Evolutionary conservation across 805 yeast genomes (phyloP).

Genomic region (Spathaspora gorwiae): DNA sequence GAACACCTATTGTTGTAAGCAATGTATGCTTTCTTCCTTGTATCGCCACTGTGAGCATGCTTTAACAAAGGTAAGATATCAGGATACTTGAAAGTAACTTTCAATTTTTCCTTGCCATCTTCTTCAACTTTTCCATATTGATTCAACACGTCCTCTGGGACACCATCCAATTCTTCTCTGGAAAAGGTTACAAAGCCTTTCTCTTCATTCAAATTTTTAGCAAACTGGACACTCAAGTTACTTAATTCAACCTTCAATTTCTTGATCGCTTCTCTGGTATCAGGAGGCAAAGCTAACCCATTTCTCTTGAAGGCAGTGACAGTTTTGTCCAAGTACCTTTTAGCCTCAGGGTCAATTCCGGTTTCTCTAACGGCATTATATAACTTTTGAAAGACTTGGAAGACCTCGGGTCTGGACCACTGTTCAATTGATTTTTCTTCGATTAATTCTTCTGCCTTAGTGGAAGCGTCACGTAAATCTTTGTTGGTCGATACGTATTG

Average conservation of each 20-base stretch:
- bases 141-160: conserved; percentile 58
- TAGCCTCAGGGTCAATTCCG: conserved; percentile 48
- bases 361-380: conserved; percentile 30
- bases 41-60: conserved; percentile 57
- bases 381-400: conserved; percentile 51
- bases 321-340: conserved; percentile 52
- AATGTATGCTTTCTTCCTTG: conserved; percentile 61
- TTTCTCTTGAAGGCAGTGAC: conserved; percentile 57
- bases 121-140: conserved; percentile 49
- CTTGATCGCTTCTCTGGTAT: conserved; percentile 51
- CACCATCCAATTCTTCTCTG: conserved; percentile 64
- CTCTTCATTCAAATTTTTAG: conserved; percentile 69
- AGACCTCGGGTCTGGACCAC: conserved; percentile 52
- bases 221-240: conserved; percentile 50
- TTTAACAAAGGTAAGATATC: conserved; percentile 75
- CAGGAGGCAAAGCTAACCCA: conserved; percentile 61
- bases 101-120: conserved; percentile 38
- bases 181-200: conserved; percentile 58
- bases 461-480: conserved; percentile 67
- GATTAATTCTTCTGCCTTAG: conserved; percentile 54
- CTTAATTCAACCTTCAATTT: conserved; percentile 57
- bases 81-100: conserved; percentile 79
- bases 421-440: conserved; percentile 60
- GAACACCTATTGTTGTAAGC: conserved; percentile 68
- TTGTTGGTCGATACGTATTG: conserved; percentile 67